These are phyloP conservation scores for Ramichloridium luteum DNA, from an alignment of 2,329 filamentous ascomycete species.

Conservation along the genomic window DNA sequence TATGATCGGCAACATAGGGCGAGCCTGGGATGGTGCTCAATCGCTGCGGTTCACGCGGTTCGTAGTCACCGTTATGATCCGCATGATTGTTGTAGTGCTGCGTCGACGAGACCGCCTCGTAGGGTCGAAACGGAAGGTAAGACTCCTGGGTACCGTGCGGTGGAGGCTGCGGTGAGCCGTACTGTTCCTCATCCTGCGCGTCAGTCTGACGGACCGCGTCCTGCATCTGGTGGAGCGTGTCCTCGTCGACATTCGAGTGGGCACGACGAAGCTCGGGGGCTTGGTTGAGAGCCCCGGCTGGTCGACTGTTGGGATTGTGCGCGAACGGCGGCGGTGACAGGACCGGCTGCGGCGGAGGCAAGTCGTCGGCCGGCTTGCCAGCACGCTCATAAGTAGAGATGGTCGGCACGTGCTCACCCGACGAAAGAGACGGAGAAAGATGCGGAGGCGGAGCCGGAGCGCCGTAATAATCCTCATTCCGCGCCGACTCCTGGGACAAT, in stretches of 20 bases:
- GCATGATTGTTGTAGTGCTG: conserved; percentile 20
- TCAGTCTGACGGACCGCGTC: conserved; percentile 41
- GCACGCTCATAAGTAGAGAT: conserved; percentile 44
- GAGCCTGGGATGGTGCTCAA: conserved; percentile 37
- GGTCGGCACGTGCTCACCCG: conserved; percentile 39
- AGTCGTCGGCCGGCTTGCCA: conserved; percentile 32
- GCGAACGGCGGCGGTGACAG: conserved; percentile 65
- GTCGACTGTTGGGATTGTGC: conserved; percentile 59
- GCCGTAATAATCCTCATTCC: conserved; percentile 21
- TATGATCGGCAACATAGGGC: conserved; percentile 29
- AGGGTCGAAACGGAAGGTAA: conserved; percentile 8
- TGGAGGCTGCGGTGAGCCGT: conserved; percentile 3
- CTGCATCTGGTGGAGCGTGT: conserved; percentile 68
- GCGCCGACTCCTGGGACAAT: conserved; percentile 26
- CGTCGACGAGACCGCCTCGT: conserved; percentile 7
- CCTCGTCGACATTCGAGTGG: conserved; percentile 70
- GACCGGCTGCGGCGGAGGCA: conserved; percentile 57
- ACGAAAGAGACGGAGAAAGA: conserved; percentile 10
- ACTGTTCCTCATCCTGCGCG: conserved; percentile 16
- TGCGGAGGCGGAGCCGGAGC: conserved; percentile 33
- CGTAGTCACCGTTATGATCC: conserved; percentile 10
- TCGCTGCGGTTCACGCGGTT: conserved; percentile 18
- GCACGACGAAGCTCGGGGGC: conserved; percentile 67
- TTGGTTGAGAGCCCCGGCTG: conserved; percentile 56
- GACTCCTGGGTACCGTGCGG: conserved; percentile 3